Base-by-base conservation (phyloP, 176 grass and related monocot species). In the Miscanthus lutarioriparius region DNA sequence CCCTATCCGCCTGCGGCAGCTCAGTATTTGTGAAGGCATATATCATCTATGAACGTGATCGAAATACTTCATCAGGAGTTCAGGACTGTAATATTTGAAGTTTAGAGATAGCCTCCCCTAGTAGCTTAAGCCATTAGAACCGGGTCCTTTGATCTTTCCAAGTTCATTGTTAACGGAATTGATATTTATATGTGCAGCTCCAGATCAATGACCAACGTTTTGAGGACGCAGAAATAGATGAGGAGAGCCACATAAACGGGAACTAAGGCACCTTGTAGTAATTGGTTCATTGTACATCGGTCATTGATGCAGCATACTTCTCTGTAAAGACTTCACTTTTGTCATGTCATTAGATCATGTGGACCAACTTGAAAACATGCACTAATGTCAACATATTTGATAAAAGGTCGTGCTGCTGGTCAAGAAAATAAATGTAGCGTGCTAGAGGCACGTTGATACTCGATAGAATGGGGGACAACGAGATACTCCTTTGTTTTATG, bases 131-230 rank as follows among this genome's bases (percentile, higher is more conserved):
- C 14, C 10, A 39, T 26, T 74, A 25, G 41, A 75, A 45, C 6
- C 2, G 67, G 37, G 72, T 13, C 13, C 15, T 44, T 44, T 4
- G 41, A 20, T 10, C 5, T 68, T 27, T 53, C 0, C 17, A 67
- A 7, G 13, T 35, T 44, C 10, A 44, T 37, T 6, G 32, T 38
- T 71, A 76, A 68, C 45, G 53, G n/a, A 53, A 54, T 37, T 66
- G 10, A 30, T 51, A 7, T 67, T 48, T 71, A 45, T 56, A 61
- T 48, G 62, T 87, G 67, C 86, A 96, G 94, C 94, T 96, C 81
- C 86, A 89, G 64, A 93, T 96, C 70, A 86, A 93, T 72, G 87
- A 93, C 49, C 88, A 93, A 62, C 83, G 84, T 33, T 96, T 96
- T 78, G 86, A 93, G 64, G 91, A 96, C 88, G 91, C 94, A 47